Evolutionary conservation across 169 alveolate genomes (phyloP), one percentile per base, ranked within the genome.

Genomic region (Eimeria necatrix): DNA sequence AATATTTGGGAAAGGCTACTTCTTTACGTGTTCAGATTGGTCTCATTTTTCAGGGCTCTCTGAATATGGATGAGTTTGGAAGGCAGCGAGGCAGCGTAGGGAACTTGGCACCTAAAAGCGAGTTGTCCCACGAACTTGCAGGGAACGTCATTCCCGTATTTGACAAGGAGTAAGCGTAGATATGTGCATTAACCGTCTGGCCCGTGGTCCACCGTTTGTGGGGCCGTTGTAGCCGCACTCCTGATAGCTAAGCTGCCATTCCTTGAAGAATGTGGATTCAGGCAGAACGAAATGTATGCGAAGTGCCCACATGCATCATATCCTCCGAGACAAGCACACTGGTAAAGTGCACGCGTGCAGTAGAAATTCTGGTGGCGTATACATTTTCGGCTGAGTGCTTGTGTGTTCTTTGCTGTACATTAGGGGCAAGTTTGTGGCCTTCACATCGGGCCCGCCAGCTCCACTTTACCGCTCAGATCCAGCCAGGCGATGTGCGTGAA

Each of bases 21-120:
- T 14, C 41, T 24, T 3, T 68, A 18, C 78, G 32, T 68, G 92
- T 20, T 56, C 80, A 3, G 76, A 46, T 14, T 76, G 14, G 41
- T 41, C 32, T 49, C 12, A 7, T 32, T 14, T 46, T 60, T 85
- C 61, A 85, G 92, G 49, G 64, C 20, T 41, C 56, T 22, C 61
- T 52, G 20, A 71, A 78, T 18, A 52, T 85, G 64, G 92, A 85
- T n/a, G 92, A 85, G 52, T 85, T 59, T 48, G 92, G 92, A 60
- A 56, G 92, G 46, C 80, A 59, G 60, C 92, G 92, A 46, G 92
- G 92, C 46, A 60, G 92, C 59, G 92, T 85, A 10, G 92, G 92
- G 7, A 59, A 56, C 61, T 60, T 85, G 92, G 80, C 92, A 7
- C 92, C 92, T 48, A 85, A 46, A 52, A 85, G 92, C 92, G 76